phyloP scores from a whole-genome alignment of 176 grass and related monocot genomes.

The Poa annua region DNA sequence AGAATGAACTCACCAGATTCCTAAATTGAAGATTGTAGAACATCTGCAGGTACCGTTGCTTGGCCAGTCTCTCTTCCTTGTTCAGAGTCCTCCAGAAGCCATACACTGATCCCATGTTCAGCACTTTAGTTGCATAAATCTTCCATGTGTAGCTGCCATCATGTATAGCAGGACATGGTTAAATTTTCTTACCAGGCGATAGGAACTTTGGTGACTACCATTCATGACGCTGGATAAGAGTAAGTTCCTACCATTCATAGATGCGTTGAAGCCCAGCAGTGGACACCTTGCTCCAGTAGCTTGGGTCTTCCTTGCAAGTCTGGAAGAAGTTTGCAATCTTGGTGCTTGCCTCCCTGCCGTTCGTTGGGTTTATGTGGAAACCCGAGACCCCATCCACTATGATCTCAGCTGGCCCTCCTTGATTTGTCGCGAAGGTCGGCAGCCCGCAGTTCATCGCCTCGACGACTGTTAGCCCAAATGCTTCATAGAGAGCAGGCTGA shows the following conservation, averaged over 20 bases:
- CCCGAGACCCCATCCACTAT: conserved; percentile 87
- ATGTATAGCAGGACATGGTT: not conserved
- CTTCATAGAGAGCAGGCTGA: conserved; percentile 97
- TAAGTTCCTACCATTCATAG: conserved; percentile 69
- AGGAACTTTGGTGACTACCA: conserved; percentile 6
- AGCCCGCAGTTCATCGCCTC: conserved; percentile 98
- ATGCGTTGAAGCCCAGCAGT: conserved; percentile 86
- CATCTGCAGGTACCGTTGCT: conserved; percentile 75
- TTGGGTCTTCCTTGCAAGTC: conserved; percentile 75
- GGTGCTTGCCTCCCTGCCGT: conserved; percentile 70
- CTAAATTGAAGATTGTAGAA: conserved; percentile 88
- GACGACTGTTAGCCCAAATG: conserved; percentile 94
- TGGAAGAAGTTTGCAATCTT: conserved; percentile 94
- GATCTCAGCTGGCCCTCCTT: conserved; percentile 94
- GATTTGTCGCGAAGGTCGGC: conserved; percentile 86
- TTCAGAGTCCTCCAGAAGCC: conserved; percentile 89
- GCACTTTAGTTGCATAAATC: conserved; percentile 83
- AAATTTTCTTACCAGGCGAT: not conserved
- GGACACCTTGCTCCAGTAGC: conserved; percentile 93
- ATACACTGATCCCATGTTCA: conserved; percentile 88
- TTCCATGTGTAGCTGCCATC: conserved; percentile 93
- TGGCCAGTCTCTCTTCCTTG: conserved; percentile 68
- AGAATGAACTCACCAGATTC: conserved; percentile 59
- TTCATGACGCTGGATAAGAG: not conserved
- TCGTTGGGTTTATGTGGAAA: conserved; percentile 86